Conservation (phyloP, 2,329 filamentous ascomycete species). For the Kalmusia sp. region DNA sequence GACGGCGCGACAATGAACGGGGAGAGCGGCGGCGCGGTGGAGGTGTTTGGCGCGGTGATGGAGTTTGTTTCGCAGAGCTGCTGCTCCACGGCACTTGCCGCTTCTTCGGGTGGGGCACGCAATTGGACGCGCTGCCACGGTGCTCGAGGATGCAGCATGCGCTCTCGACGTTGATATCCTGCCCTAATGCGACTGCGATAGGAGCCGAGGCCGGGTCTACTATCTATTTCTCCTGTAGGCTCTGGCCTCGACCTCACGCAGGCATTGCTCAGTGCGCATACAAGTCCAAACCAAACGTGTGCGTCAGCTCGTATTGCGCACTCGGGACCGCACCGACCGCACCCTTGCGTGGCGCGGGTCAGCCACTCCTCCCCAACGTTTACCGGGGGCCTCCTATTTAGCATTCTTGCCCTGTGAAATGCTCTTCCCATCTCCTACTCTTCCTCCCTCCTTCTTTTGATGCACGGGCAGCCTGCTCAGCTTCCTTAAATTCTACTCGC, state of each 20-base stretch:
- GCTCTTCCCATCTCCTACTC: slow-evolving; percentile 11
- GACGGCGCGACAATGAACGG: slow-evolving; percentile 7
- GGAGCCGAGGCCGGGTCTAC: no score
- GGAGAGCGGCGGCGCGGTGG: neutral
- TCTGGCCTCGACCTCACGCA: no score
- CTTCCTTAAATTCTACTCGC: neutral
- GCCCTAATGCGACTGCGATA: no score
- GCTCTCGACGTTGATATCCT: no score
- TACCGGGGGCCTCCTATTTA: slow-evolving; percentile 5
- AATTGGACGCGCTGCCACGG: neutral
- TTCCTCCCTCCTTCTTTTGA: neutral
- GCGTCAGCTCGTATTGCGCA: neutral
- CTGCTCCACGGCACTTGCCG: slow-evolving; percentile 3
- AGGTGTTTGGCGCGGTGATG: neutral
- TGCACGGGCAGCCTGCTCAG: neutral
- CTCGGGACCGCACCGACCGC: neutral
- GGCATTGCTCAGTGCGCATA: no score
- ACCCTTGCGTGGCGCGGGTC: slow-evolving; percentile 5
- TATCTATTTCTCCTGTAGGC: no score
- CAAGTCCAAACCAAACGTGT: neutral
- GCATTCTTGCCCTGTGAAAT: slow-evolving; percentile 1
- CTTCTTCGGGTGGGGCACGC: slow-evolving; percentile 2
- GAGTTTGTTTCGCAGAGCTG: slow-evolving; percentile 11
- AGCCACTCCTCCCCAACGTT: neutral
- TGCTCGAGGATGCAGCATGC: neutral